Percentiles rank a stretch among this genome's conserved stretches.
Evolutionary conservation across 192 early-diverging fungal genomes (phyloP).

Genomic region (Entophlyctis helioformis): DNA sequence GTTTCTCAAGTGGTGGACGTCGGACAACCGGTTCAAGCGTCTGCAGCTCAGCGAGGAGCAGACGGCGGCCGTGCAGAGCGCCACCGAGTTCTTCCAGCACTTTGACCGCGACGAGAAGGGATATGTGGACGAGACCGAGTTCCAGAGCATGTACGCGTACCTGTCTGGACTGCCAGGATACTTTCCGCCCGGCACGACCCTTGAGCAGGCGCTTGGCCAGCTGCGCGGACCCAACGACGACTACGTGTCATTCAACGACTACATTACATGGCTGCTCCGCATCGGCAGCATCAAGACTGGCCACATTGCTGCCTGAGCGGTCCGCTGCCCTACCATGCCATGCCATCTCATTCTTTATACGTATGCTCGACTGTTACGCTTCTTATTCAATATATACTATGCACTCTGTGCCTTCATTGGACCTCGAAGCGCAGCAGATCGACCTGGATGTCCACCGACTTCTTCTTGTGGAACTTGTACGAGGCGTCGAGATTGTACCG

Average conservation of each 20-base stretch:
- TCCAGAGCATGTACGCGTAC: slow-evolving; percentile 2
- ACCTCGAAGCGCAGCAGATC: no score
- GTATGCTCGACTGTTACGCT: no score
- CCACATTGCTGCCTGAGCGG: no score
- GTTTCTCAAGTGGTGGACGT: slow-evolving; percentile 6
- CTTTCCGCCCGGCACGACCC: slow-evolving; percentile 1
- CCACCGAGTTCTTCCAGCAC: slow-evolving; percentile 8
- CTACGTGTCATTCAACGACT: slow-evolving; percentile 8
- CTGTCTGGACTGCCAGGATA: not conserved
- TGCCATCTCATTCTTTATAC: no score
- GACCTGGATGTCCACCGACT: no score
- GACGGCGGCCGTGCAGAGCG: not conserved
- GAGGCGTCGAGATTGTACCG: no score
- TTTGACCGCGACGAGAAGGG: slow-evolving; percentile 4
- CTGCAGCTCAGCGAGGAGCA: slow-evolving; percentile 1
- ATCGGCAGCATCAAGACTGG: slow-evolving; percentile 3
- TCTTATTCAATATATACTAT: no score
- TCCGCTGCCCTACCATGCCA: no score
- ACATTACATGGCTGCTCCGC: slow-evolving; percentile 4
- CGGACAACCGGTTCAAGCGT: slow-evolving; percentile 6
- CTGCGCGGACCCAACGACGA: not conserved
- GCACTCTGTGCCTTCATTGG: no score
- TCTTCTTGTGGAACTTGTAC: no score
- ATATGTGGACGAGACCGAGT: not conserved
- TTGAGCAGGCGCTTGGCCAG: not conserved